Evolutionary conservation across 1,139 yeast species (phyloP), one percentile per base, ranked within the genome.

Genomic region (Spathaspora sp.): DNA sequence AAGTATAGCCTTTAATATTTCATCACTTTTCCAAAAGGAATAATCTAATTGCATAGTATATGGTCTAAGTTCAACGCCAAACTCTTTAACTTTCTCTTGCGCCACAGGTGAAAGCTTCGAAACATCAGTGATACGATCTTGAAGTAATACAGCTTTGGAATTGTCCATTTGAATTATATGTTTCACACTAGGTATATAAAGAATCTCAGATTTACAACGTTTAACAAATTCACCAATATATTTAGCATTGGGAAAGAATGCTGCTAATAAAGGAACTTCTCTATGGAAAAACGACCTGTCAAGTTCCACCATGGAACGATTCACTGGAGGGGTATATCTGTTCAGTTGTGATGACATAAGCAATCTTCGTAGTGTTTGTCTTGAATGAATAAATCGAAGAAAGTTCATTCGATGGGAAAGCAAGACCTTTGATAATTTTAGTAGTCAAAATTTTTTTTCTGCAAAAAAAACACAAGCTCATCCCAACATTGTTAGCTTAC

Each of bases 21-120:
- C 97, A 49, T 93, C 98, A 0, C 91, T 76, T 55, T 82, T 84
- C 98, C 98, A 93, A 65, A 82, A 89, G 43, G 80, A 74, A 62
- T 93, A 93, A 52, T 75, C 84, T 45, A 93, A 71, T 1, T 68
- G 64, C 51, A 89, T 70, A 2, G 67, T 70, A 59, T 86, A 82
- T 1, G 85, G 82, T 39, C 68, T 65, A 18, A 86, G 63, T 2
- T 64, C 59, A 2, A 82, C 77, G 0, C 72, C 66, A 39, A 72
- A 72, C 36, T 79, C 76, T 17, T 70, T 56, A 3, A 90, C 64
- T 49, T 74, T 73, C 6, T 66, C 64, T 23, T 65, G 56, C 0
- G 88, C 77, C 3, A 49, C 44, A 46, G 68, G 36, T 51, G 81
- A 62, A n/a, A 89, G 56, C 7, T 70, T 61, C 0, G 57, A 48